These are phyloP conservation scores for Melaleuca quinquenervia DNA, from an alignment of 345 rosid species.

Conservation along the genomic window DNA sequence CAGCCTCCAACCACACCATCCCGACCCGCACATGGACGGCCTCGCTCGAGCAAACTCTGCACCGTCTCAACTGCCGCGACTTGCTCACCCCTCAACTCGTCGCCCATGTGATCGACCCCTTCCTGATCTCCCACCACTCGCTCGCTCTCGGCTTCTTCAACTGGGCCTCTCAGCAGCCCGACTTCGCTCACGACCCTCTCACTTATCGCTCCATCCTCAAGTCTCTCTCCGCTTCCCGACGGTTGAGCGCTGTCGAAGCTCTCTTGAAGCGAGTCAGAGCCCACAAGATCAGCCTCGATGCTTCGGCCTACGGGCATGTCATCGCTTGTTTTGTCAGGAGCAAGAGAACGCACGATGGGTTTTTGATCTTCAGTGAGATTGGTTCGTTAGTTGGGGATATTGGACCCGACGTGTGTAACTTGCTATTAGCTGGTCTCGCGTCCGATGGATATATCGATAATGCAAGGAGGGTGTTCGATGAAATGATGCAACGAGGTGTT, in stretches of 20 bases:
- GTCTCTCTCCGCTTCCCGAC: slow-evolving; percentile 59
- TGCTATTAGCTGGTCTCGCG: slow-evolving; percentile 50
- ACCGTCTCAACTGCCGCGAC: slow-evolving; percentile 36
- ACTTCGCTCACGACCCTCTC: slow-evolving; percentile 49
- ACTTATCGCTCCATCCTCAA: slow-evolving; percentile 67
- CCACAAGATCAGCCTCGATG: slow-evolving; percentile 36
- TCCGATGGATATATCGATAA: slow-evolving; percentile 36
- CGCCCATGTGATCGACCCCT: slow-evolving; percentile 67
- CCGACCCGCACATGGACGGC: slow-evolving; percentile 54
- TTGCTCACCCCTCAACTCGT: slow-evolving; percentile 54
- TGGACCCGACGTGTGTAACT: slow-evolving; percentile 51
- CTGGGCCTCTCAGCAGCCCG: slow-evolving; percentile 88
- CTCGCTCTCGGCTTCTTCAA: slow-evolving; percentile 90
- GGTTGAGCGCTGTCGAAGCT: slow-evolving; percentile 37
- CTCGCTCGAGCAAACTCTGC: slow-evolving; percentile 52
- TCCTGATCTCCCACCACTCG: slow-evolving; percentile 50
- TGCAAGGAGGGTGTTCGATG: slow-evolving; percentile 50
- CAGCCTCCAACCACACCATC: slow-evolving; percentile 25
- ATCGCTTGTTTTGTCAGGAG: slow-evolving; percentile 37
- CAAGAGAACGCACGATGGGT: slow-evolving; percentile 39
- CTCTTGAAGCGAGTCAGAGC: slow-evolving; percentile 51
- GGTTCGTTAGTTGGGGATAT: slow-evolving; percentile 12
- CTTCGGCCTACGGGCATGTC: slow-evolving; percentile 32
- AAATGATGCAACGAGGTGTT: slow-evolving; percentile 40
- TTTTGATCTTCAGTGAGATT: slow-evolving; percentile 44